Conservation (phyloP, 2,329 filamentous ascomycete species). For the Alternaria triticimaculans region DNA sequence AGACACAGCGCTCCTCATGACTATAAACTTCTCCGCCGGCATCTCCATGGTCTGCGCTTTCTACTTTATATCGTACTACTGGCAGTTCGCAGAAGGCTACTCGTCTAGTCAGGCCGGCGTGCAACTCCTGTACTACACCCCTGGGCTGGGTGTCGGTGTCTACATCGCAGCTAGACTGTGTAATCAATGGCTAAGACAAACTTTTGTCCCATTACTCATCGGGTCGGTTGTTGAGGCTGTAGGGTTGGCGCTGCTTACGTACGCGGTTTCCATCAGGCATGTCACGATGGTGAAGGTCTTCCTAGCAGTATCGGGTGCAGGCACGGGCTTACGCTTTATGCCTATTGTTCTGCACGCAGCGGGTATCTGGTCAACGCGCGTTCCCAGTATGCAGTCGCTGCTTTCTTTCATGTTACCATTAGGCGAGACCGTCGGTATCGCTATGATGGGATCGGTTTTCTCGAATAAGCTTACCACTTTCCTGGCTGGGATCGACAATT, state of each 20-base stretch:
- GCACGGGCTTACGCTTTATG: slow-evolving; percentile 71
- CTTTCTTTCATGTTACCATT: slow-evolving; percentile 67
- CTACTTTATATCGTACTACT: slow-evolving; percentile 74
- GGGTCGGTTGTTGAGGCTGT: slow-evolving; percentile 59
- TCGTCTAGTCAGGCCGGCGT: slow-evolving; percentile 49
- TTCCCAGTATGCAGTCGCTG: slow-evolving; percentile 66
- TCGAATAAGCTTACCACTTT: slow-evolving; percentile 61
- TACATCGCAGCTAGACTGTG: slow-evolving; percentile 65
- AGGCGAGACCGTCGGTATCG: slow-evolving; percentile 69
- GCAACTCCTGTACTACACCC: slow-evolving; percentile 69
- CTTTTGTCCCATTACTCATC: slow-evolving; percentile 63
- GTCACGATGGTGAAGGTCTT: slow-evolving; percentile 66
- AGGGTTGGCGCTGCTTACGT: slow-evolving; percentile 65
- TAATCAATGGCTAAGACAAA: slow-evolving; percentile 68
- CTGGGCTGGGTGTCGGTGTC: slow-evolving; percentile 66
- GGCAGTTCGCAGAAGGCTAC: slow-evolving; percentile 66
- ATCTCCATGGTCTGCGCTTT: slow-evolving; percentile 64
- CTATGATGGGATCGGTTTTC: slow-evolving; percentile 73
- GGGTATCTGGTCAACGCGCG: slow-evolving; percentile 64
- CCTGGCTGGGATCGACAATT: slow-evolving; percentile 26
- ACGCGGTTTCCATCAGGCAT: slow-evolving; percentile 61
- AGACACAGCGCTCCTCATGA: slow-evolving; percentile 67
- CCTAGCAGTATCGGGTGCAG: slow-evolving; percentile 68
- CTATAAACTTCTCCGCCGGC: slow-evolving; percentile 67
- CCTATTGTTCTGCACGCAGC: slow-evolving; percentile 68